phyloP scores from a whole-genome alignment of 2,329 filamentous ascomycete genomes.

The Fusarium cyanostomum region DNA sequence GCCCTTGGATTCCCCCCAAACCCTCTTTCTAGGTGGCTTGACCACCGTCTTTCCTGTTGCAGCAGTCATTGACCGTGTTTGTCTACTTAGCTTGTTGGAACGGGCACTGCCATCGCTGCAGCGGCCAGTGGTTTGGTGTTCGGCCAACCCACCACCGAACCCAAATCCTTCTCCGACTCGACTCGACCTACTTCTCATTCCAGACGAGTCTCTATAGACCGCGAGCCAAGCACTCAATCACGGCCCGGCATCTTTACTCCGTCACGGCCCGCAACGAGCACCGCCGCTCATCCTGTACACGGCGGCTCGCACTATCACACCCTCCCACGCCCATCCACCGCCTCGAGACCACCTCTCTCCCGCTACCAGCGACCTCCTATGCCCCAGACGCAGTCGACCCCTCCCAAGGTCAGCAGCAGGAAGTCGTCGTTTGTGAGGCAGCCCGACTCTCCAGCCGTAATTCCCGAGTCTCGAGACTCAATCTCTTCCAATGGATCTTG shows the following conservation, averaged over 20 bases:
- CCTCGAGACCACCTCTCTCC: conserved; percentile 51
- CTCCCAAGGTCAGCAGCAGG: conserved; percentile 51
- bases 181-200: conserved; percentile 42
- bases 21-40: conserved; percentile 34
- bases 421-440: conserved; percentile 56
- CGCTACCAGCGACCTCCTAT: conserved; percentile 51
- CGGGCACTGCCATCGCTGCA: conserved; percentile 69
- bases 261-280: conserved; percentile 57
- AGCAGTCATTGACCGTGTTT: conserved; percentile 35
- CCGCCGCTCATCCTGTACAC: conserved; percentile 46
- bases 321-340: conserved; percentile 44
- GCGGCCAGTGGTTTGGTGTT: conserved; percentile 68
- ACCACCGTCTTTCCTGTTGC: conserved; percentile 30
- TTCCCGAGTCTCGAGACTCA: conserved; percentile 63
- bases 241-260: conserved; percentile 40
- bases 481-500: conserved; percentile 73
- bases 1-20: conserved; percentile 27
- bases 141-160: conserved; percentile 61
- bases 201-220: conserved; percentile 48
- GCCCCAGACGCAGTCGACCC: conserved; percentile 54
- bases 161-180: conserved; percentile 45
- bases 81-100: conserved; percentile 64
- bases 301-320: conserved; percentile 46
- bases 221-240: conserved; percentile 45
- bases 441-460: conserved; percentile 49